Evolutionary conservation across 2,329 filamentous ascomycete species (phyloP), one percentile per base, ranked within the genome.

Genomic region (Penicillium glabrum): DNA sequence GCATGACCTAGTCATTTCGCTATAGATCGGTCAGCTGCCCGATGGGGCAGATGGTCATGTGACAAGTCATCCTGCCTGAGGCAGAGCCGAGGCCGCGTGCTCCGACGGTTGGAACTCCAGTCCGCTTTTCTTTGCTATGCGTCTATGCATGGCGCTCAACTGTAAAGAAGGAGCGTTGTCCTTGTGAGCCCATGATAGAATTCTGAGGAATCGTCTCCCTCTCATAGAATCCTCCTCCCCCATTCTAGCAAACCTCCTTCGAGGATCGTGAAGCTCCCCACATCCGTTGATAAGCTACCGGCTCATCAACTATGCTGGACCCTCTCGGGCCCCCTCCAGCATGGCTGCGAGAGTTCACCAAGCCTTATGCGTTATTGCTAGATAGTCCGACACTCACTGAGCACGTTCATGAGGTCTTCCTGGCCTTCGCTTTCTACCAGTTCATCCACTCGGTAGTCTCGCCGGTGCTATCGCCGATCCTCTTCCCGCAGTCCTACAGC

Each of bases 401-500:
- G 55, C 86, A 88, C 71, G 77, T 82, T 67, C 86, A 88, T 74
- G 85, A 88, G 69, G 77, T 87, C 66, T 63, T 84, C 58, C 72
- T 83, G 65, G 80, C 83, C 53, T 81, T 83, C 61, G 57, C 72
- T 49, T 73, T 85, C 65, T 88, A 88, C 78, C 80, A 82, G 62
- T 66, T 79, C 60, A 82, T 83, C 67, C 77, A 82, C 69, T 77
- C 72, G 55, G 73, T 80, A 61, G 56, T 87, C 63, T 82, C 85
- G 21, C 86, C 86, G 5, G 71, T 71, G 51, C 66, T 88, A 55
- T 86, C 83, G 45, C 72, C 73, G 51, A 63, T 70, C 58, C 73
- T 87, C 57, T 83, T 84, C 64, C 83, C 84, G 19, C 70, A 74
- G 44, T 77, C 77, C 63, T 88, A 88, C 69, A 71, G 76, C 35